These are phyloP conservation scores for Talaromyces rugulosus DNA, from an alignment of 2,329 filamentous ascomycete species.

Conservation along the genomic window DNA sequence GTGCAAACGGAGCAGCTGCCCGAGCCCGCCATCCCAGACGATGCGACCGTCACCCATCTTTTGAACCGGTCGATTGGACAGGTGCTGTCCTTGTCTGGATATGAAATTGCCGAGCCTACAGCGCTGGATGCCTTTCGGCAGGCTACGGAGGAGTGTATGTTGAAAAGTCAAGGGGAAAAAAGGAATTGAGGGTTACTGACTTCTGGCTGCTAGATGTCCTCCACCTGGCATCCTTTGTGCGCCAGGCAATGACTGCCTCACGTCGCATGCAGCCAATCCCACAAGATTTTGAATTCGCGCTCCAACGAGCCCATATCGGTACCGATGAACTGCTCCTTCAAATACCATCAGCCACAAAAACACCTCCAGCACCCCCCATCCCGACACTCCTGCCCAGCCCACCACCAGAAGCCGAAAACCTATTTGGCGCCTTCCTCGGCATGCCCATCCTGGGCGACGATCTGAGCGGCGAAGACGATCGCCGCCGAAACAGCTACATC, in stretches of 20 bases:
- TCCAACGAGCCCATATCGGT: slow-evolving; percentile 26
- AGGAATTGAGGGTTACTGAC: background rate
- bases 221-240: slow-evolving; percentile 50
- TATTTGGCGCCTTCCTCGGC: slow-evolving; percentile 25
- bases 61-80: slow-evolving; percentile 53
- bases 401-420: slow-evolving; percentile 35
- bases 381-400: slow-evolving; percentile 35
- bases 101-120: slow-evolving; percentile 51
- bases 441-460: slow-evolving; percentile 49
- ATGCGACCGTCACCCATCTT: slow-evolving; percentile 51
- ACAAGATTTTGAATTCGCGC: slow-evolving; percentile 53
- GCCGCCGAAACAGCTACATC: slow-evolving; percentile 50
- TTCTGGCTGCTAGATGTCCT: slow-evolving; percentile 47
- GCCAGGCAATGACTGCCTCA: slow-evolving; percentile 54
- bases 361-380: slow-evolving; percentile 15
- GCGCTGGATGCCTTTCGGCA: slow-evolving; percentile 55
- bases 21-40: slow-evolving; percentile 46
- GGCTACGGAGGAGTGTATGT: slow-evolving; percentile 57
- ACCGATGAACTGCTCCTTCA: slow-evolving; percentile 31
- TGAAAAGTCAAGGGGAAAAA: background rate
- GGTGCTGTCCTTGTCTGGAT: slow-evolving; percentile 50
- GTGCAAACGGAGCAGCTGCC: slow-evolving; percentile 25
- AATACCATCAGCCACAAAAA: slow-evolving; percentile 20
- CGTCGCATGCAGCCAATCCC: slow-evolving; percentile 55
- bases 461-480: slow-evolving; percentile 45